Conservation (phyloP, 176 grass and related monocot species). For the Leersia perrieri region DNA sequence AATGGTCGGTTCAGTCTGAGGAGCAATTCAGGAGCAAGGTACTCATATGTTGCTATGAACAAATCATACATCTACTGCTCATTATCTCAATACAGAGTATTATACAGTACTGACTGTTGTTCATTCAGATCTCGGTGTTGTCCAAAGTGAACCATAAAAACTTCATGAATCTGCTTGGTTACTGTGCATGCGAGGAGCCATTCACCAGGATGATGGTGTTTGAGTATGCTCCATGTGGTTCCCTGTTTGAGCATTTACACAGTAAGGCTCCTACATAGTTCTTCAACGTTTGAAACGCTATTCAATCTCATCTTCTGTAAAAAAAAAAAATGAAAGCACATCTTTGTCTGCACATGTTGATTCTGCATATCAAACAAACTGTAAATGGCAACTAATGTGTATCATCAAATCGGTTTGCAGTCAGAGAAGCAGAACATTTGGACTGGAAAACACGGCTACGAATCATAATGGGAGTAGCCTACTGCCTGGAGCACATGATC, state of each 20-base stretch:
- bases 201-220: constrained; percentile 89
- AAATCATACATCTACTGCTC: not conserved
- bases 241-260: constrained; percentile 91
- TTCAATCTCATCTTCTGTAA: not conserved
- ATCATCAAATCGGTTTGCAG: constrained; percentile 35
- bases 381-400: not conserved
- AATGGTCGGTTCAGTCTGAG: constrained; percentile 51
- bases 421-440: constrained; percentile 76
- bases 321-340: no score
- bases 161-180: constrained; percentile 85
- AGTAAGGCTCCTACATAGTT: constrained; percentile 45
- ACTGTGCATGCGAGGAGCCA: constrained; percentile 55
- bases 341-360: not conserved
- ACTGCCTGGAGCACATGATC: constrained; percentile 67
- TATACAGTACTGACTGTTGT: not conserved
- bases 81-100: not conserved
- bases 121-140: constrained; percentile 56
- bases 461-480: constrained; percentile 73
- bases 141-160: constrained; percentile 92
- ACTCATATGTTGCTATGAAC: not conserved
- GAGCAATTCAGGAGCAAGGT: constrained; percentile 73
- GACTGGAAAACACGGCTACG: constrained; percentile 65
- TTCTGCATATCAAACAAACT: not conserved
- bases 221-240: constrained; percentile 80
- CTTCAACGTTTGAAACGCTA: not conserved